Percentiles rank a stretch among this genome's conserved stretches.
These are phyloP conservation scores for Allantophomopsis cytisporea DNA, from an alignment of 2,329 filamentous ascomycete genomes.

Conservation along the genomic window DNA sequence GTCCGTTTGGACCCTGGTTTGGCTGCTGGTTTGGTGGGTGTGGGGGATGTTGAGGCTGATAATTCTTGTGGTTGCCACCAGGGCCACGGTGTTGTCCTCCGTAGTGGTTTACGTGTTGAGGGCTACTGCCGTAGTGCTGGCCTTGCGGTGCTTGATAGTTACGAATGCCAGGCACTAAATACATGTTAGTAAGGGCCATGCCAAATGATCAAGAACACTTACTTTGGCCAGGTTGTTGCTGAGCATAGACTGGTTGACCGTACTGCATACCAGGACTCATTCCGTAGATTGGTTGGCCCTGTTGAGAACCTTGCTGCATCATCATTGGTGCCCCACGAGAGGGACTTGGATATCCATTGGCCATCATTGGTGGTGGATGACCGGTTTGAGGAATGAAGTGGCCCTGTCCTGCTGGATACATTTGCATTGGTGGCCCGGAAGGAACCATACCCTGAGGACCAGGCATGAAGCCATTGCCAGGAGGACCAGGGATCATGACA, in stretches of 20 bases:
- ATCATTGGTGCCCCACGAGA: conserved; percentile 75
- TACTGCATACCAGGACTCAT: conserved; percentile 62
- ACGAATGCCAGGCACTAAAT: conserved; percentile 43
- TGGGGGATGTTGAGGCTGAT: conserved; percentile 24
- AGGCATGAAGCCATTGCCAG: conserved; percentile 55
- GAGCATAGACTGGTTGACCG: conserved; percentile 45
- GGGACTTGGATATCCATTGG: conserved; percentile 79
- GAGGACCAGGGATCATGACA: conserved; percentile 73
- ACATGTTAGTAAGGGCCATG: conserved; percentile 23
- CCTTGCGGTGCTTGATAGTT: conserved; percentile 44
- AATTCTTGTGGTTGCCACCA: conserved; percentile 39
- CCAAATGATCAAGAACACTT: conserved; percentile 29
- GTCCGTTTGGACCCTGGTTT: conserved; percentile 20
- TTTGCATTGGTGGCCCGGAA: conserved; percentile 61
- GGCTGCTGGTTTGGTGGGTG: conserved; percentile 21
- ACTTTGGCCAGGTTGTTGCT: conserved; percentile 62
- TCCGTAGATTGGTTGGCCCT: conserved; percentile 67
- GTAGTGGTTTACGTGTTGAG: conserved; percentile 46
- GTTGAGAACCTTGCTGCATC: conserved; percentile 88
- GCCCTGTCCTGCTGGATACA: conserved; percentile 57
- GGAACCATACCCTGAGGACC: conserved; percentile 57
- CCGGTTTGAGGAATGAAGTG: conserved; percentile 49
- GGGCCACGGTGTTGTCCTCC: conserved; percentile 43
- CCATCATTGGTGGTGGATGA: conserved; percentile 42
- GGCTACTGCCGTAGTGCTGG: conserved; percentile 52